These are phyloP conservation scores for Leccinum pachyderme DNA, from an alignment of 1,284 basidiomycete species.

Conservation along the genomic window DNA sequence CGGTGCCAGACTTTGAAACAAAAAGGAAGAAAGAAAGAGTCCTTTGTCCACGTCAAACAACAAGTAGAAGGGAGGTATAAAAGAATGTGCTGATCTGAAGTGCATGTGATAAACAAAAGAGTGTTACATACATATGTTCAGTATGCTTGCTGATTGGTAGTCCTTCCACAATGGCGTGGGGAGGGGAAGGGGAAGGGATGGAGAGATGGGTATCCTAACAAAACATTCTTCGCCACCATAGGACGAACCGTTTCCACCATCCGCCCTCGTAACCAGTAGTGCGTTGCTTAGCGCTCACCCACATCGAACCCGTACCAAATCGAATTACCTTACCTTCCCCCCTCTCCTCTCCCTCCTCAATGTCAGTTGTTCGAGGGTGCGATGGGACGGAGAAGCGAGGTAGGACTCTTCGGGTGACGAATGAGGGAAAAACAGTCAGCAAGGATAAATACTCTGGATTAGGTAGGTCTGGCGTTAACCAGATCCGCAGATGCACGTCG, in stretches of 20 bases:
- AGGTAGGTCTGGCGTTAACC: constrained; percentile 67
- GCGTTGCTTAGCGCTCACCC: constrained; percentile 57
- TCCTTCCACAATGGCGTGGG: neutral
- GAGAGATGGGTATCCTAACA: constrained; percentile 43
- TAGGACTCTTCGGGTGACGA: constrained; percentile 58
- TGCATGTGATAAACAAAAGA: constrained; percentile 32
- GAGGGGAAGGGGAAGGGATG: neutral
- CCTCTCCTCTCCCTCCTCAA: constrained; percentile 61
- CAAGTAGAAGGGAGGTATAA: constrained; percentile 16
- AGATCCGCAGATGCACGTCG: constrained; percentile 59
- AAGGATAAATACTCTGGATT: constrained; percentile 65
- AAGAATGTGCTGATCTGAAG: constrained; percentile 20
- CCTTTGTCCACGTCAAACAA: constrained; percentile 24
- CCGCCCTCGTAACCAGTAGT: constrained; percentile 62
- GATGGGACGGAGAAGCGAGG: constrained; percentile 56
- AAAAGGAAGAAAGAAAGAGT: constrained; percentile 5
- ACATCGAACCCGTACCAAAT: constrained; percentile 72
- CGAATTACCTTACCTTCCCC: constrained; percentile 53
- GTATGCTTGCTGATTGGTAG: constrained; percentile 17
- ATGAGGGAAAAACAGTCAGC: constrained; percentile 65
- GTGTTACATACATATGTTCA: constrained; percentile 35
- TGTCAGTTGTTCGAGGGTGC: constrained; percentile 43
- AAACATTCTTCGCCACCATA: constrained; percentile 71
- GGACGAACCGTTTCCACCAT: constrained; percentile 70
- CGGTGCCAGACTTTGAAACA: neutral